phyloP scores from a whole-genome alignment of 345 rosid genomes.

The Fremontodendron californicum region DNA sequence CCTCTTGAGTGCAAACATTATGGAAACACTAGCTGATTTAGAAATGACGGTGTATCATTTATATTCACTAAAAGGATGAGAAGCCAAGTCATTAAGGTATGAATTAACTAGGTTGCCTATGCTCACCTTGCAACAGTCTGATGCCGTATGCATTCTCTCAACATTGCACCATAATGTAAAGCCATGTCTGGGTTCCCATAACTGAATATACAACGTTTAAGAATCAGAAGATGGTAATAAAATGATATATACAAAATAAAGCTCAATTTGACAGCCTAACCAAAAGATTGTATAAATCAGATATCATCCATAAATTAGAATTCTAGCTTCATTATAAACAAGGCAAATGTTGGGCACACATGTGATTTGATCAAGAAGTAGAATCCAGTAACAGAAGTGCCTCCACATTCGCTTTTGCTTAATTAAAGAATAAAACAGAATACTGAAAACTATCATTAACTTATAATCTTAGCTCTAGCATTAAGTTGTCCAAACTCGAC shows the following conservation, averaged over 20 bases:
- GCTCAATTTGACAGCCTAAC: neutral
- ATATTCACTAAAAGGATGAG: neutral
- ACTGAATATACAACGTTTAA: constrained; percentile 35
- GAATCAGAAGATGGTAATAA: constrained; percentile 19
- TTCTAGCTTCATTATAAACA: neutral
- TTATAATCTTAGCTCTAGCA: neutral
- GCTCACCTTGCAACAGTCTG: constrained; percentile 91
- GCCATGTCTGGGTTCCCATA: constrained; percentile 85
- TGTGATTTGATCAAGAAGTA: neutral
- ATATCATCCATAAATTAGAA: neutral
- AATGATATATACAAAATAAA: constrained; percentile 5
- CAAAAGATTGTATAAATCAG: neutral
- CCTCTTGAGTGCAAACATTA: neutral
- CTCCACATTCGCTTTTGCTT: neutral
- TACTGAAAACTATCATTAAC: neutral
- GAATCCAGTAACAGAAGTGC: neutral
- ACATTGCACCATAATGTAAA: constrained; percentile 96
- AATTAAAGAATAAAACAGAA: neutral
- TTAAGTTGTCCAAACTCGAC: neutral
- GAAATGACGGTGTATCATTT: neutral
- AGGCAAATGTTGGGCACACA: neutral
- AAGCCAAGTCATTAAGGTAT: neutral
- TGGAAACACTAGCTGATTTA: neutral
- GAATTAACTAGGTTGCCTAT: neutral
- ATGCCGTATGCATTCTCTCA: constrained; percentile 97